Base-by-base conservation (phyloP, 768 basidiomycete species). In the Termitomyces heimii region DNA sequence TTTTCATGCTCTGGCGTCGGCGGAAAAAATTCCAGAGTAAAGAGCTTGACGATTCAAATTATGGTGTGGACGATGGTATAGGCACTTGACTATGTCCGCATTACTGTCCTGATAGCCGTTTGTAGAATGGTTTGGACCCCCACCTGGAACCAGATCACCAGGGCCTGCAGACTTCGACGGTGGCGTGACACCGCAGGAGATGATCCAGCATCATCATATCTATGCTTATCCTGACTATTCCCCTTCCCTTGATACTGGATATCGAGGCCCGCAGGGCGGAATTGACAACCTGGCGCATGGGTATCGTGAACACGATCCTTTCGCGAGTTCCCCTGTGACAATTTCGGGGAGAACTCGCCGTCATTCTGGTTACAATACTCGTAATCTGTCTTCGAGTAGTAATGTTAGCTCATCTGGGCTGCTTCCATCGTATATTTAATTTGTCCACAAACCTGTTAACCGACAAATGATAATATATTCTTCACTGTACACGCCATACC, bases 101-200 rank as follows among this genome's bases (percentile, higher is more conserved):
- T 9, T 5, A 32, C 12, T 24, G 20, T 29, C 10, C 35, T 47
- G n/a, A 12, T 48, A 7, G 2, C n/a, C 12, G 35, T 34, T 37
- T 45, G 5, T n/a, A 57, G 50, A 57, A 46, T 53, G 56, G 56
- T 26, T 57, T 37, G 56, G 56, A 7, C 50, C 56, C 28, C 51
- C 56, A 39, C 50, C 44, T 8, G 56, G 51, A 45, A 57, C 56
- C 12, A 57, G 42, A 24, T 53, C 56, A 20, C 56, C 56, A 34
- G 50, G 34, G 31, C 50, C 50, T 14, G 43, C 26, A 52, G 56
- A 52, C 6, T 57, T 57, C n/a, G 42, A 57, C 12, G 16, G 14
- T 40, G 54, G 51, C 5, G 1, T 32, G n/a, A 13, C n/a, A 39
- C 22, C 24, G 5, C 56, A 44, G 29, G 39, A 53, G 5, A 42